A percentile compares a stretch with the other conserved stretches of the same genome.
These are phyloP conservation scores for Sequoia sempervirens DNA, from an alignment of 75 land plant genomes.

Conservation along the genomic window DNA sequence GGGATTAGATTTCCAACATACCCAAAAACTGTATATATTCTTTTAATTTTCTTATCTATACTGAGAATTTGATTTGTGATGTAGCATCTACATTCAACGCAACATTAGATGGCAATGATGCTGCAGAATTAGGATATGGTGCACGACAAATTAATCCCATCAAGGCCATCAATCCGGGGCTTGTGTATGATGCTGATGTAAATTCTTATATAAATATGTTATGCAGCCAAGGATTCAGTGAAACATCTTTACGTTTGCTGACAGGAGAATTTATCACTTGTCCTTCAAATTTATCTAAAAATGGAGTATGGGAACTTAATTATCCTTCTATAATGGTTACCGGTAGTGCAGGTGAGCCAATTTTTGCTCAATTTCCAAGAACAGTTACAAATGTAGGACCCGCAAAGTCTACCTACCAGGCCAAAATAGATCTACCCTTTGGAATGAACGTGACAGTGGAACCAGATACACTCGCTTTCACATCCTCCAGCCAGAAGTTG, in stretches of 20 bases:
- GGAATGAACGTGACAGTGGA: conserved; percentile 26
- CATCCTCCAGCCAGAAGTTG: conserved; percentile 19
- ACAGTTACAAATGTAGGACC: conserved; percentile 46
- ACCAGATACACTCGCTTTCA: conserved; percentile 28
- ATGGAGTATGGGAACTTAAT: conserved; percentile 29
- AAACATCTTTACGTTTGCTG: conserved; percentile 11
- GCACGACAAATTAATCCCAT: conserved; percentile 7
- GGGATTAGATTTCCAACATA: no score
- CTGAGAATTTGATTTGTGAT: not conserved
- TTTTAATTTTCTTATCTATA: not conserved
- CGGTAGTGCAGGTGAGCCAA: not conserved
- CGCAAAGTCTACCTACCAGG: conserved; percentile 21
- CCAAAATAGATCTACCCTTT: conserved; percentile 21
- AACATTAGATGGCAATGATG: not conserved
- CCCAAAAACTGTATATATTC: not conserved
- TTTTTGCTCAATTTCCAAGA: conserved; percentile 10
- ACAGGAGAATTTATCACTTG: conserved; percentile 25
- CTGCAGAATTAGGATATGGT: conserved; percentile 8
- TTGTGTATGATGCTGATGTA: conserved; percentile 11
- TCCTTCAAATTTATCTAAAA: not conserved
- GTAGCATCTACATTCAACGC: not conserved
- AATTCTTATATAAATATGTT: conserved; percentile 12
- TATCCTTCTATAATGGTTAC: conserved; percentile 46
- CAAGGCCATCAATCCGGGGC: conserved; percentile 15
- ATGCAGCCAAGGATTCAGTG: conserved; percentile 30